These are phyloP conservation scores for Populus euphratica DNA, from an alignment of 345 rosid genomes.

Conservation along the genomic window DNA sequence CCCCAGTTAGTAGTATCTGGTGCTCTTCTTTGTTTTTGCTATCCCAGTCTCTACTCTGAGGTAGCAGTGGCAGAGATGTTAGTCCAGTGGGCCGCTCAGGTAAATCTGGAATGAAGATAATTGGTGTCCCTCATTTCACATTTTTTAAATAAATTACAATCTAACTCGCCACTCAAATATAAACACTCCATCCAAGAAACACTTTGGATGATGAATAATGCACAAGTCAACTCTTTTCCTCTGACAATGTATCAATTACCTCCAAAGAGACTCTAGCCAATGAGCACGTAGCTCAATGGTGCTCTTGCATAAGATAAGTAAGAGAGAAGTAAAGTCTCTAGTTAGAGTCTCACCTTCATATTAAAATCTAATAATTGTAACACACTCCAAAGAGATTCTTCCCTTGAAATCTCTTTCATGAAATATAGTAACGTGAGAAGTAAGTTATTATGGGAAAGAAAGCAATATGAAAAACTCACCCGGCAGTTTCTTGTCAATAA, in stretches of 20 bases:
- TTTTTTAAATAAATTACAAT: background rate
- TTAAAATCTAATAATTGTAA: too few species aligned
- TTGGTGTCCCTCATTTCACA: background rate
- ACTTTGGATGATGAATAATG: background rate
- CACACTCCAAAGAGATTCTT: background rate
- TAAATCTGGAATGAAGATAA: slow-evolving; percentile 47
- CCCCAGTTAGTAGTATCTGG: slow-evolving; percentile 70
- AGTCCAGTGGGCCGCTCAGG: slow-evolving; percentile 59
- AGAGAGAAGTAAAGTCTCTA: too few species aligned
- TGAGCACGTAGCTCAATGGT: too few species aligned
- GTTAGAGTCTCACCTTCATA: too few species aligned
- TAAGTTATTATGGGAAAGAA: background rate
- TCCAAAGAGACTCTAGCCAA: background rate
- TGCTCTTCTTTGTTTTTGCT: slow-evolving; percentile 72
- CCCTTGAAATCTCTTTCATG: background rate
- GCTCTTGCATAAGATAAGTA: too few species aligned
- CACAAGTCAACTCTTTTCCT: background rate
- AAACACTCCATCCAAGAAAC: background rate
- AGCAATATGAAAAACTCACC: slow-evolving; percentile 39
- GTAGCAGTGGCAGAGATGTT: slow-evolving; percentile 45
- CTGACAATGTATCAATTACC: too few species aligned
- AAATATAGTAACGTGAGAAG: background rate
- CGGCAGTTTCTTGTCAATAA: slow-evolving; percentile 86
- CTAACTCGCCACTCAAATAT: background rate
- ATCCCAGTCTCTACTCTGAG: slow-evolving; percentile 58